Percentiles rank a stretch among this genome's conserved stretches.
Conservation (phyloP, 805 yeast genomes). For the Kluyveromyces wickerhamii region DNA sequence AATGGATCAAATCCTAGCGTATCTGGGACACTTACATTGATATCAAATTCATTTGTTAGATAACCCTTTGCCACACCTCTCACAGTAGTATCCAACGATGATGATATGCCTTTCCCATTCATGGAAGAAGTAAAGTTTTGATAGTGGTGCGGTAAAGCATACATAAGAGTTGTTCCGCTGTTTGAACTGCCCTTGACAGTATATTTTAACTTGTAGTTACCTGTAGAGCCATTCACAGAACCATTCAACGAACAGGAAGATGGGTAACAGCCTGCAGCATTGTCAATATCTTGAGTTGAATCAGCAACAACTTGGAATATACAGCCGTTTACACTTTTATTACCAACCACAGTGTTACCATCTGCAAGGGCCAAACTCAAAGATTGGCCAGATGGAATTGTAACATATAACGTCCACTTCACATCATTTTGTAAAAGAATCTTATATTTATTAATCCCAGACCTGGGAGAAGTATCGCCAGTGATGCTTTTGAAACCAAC, state of each 20-base stretch:
- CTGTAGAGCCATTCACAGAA: conserved; percentile 32
- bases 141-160: conserved; percentile 64
- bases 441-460: conserved; percentile 45
- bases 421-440: conserved; percentile 46
- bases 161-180: conserved; percentile 40
- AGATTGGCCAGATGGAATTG: conserved; percentile 35
- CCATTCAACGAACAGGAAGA: conserved; percentile 40
- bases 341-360: conserved; percentile 16
- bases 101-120: conserved; percentile 10
- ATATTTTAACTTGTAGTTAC: conserved; percentile 38
- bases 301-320: conserved; percentile 55
- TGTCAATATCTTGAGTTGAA: conserved; percentile 39
- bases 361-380: conserved; percentile 15
- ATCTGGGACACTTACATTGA: conserved; percentile 38
- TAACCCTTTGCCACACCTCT: conserved; percentile 41
- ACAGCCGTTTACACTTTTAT: conserved; percentile 33
- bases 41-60: conserved; percentile 33
- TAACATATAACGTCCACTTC: conserved; percentile 62
- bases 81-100: conserved; percentile 40
- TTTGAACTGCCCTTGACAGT: conserved; percentile 38
- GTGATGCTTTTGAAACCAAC: conserved; percentile 55
- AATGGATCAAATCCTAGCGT: conserved; percentile 40
- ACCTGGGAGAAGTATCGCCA: conserved; percentile 31
- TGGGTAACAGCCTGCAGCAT: conserved; percentile 57
- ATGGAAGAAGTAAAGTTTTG: conserved; percentile 34